Conservation (phyloP, 345 rosid genomes). For the Pistacia vera region DNA sequence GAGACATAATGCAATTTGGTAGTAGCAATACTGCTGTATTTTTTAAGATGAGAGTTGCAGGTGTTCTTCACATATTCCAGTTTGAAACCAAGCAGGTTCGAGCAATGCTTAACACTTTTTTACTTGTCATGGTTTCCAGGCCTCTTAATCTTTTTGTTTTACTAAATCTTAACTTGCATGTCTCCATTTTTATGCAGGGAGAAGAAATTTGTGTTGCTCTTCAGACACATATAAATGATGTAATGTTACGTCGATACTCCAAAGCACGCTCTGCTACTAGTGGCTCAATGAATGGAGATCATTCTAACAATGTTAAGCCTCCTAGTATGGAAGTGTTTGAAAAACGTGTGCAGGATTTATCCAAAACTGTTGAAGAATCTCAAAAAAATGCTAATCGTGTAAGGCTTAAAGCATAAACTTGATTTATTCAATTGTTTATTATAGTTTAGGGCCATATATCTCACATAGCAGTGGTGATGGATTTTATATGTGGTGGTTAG, state of each 20-base stretch:
- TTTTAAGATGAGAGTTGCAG: conserved; percentile 99
- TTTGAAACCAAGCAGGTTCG: conserved; percentile 97
- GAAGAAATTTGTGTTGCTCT: conserved; percentile 99
- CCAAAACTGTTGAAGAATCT: conserved; percentile 74
- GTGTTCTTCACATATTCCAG: conserved; percentile 95
- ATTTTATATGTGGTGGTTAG: too few relatives aligned
- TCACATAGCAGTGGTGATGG: too few relatives aligned
- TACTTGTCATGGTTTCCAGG: background rate
- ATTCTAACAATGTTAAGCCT: conserved; percentile 58
- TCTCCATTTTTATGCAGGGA: conserved; percentile 55
- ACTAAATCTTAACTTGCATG: background rate
- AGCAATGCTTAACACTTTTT: background rate
- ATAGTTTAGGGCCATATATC: background rate
- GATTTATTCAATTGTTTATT: background rate
- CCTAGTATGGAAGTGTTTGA: conserved; percentile 64
- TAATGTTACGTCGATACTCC: conserved; percentile 97
- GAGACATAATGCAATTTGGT: conserved; percentile 99
- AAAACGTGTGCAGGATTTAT: conserved; percentile 78
- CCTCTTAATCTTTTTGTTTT: conserved; percentile 7
- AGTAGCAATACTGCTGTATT: conserved; percentile 98
- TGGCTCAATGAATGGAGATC: conserved; percentile 72
- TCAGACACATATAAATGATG: conserved; percentile 98
- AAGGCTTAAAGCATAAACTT: conserved; percentile 16
- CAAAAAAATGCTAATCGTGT: conserved; percentile 70
- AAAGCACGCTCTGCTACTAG: conserved; percentile 75